Base-by-base conservation (phyloP, 2,329 filamentous ascomycete genomes). In the Ceratocystis lukuohia region DNA sequence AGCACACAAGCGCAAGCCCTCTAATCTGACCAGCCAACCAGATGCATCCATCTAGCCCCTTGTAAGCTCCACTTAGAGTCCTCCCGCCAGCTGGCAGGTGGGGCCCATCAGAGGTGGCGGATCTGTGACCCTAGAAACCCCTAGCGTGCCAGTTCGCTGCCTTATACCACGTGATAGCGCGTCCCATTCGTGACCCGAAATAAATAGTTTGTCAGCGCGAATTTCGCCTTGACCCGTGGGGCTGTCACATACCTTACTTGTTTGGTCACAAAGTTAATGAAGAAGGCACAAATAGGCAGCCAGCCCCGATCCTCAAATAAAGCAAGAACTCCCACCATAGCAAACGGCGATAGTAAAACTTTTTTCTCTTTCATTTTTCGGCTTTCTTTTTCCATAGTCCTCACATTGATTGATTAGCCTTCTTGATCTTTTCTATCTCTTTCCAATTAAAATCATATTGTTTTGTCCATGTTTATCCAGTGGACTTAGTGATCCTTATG, bases 151-250 rank as follows among this genome's bases (percentile, higher is more conserved):
- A 7, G n/a, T 7, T 30, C 5, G 3, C 10, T 30, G 15, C 10
- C 30, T 33, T n/a, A 7, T 30, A 12, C 17, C 64, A 65, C 64
- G 64, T 65, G 64, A 65, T 30, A 30, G 37, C 64, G 64, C 64
- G 64, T 65, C 37, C 17, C 8, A n/a, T 33, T 48, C 62, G 62
- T 46, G 62, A 64, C 28, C 10, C 25, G 61, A 20, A 46, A 15
- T 20, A 28, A 12, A 53, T 25, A 2, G 61, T 12, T 22, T 20
- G 28, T 30, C 44, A 48, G 41, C 62, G 62, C 62, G 62, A 25
- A 37, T n/a, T 53, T 41, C 5, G 37, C 37, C 37, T 15, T 41
- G 37, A 5, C 10, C 37, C 37, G 37, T 41, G 37, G 37, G 37
- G 10, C 37, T 41, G 37, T 41, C 37, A 41, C 37, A 41, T 41